Evolutionary conservation across 2,329 filamentous ascomycete genomes (phyloP).

Genomic region (Neonectria magnoliae): DNA sequence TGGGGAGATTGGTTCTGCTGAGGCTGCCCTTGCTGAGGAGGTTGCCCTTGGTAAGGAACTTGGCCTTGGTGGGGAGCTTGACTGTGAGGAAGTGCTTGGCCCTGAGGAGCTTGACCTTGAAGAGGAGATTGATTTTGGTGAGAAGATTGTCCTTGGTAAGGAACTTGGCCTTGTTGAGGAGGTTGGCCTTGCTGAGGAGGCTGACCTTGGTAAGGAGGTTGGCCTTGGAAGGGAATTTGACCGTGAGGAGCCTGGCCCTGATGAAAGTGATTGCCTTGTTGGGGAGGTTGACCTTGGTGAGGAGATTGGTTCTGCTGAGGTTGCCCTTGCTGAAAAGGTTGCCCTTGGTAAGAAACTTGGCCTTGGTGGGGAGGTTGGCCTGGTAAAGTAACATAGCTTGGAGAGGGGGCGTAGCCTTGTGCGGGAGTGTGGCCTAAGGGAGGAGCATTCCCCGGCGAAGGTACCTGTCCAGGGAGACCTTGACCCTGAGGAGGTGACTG

Average conservation of each 20-base stretch:
- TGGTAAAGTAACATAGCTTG: not conserved
- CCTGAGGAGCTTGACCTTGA: constrained; percentile 12
- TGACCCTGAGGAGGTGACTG: constrained; percentile 22
- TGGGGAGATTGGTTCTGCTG: not conserved
- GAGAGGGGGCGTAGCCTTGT: not conserved
- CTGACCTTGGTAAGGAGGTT: not conserved
- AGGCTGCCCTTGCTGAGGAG: not conserved
- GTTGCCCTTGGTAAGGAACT: not conserved
- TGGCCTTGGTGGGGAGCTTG: not conserved
- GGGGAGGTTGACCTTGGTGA: not conserved
- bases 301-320: not conserved
- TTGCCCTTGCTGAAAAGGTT: not conserved
- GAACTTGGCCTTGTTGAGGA: not conserved
- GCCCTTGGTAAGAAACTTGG: not conserved
- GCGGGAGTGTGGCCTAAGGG: not conserved
- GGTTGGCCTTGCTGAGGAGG: not conserved
- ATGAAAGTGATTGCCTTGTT: not conserved
- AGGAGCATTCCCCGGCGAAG: not conserved
- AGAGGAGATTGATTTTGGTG: not conserved
- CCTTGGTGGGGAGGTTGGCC: not conserved
- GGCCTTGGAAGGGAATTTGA: not conserved
- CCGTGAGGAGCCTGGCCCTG: not conserved
- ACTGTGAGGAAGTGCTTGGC: too few species aligned
- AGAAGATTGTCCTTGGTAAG: not conserved
- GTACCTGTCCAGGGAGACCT: not conserved